These are phyloP conservation scores for Sclerotinia nivalis DNA, from an alignment of 2,329 filamentous ascomycete genomes.

Conservation along the genomic window DNA sequence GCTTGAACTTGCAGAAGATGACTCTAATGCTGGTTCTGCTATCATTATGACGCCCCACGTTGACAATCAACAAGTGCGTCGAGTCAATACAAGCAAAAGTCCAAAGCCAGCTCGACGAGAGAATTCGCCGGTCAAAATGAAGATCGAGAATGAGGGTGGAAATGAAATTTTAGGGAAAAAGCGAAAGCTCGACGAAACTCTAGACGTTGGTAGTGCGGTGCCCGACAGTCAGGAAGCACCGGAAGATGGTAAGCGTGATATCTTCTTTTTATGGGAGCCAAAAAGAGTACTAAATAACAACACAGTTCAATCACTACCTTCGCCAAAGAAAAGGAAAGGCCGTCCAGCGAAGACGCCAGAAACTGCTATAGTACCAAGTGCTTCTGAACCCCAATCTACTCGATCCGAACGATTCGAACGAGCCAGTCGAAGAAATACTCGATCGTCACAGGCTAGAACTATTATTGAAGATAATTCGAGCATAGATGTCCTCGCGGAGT, in stretches of 20 bases:
- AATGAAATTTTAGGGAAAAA: constrained; percentile 25
- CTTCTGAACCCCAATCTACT: neutral
- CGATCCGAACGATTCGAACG: neutral
- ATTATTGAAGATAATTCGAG: constrained; percentile 21
- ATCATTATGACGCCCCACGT: constrained; percentile 34
- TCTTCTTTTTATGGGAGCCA: neutral
- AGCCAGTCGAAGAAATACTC: constrained; percentile 1
- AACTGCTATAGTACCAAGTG: neutral
- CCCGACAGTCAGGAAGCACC: constrained; percentile 33
- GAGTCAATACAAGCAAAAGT: neutral
- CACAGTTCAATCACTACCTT: constrained; percentile 7
- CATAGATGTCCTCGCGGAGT: neutral
- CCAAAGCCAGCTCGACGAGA: neutral
- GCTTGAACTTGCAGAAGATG: constrained; percentile 22
- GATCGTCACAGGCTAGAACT: constrained; percentile 17
- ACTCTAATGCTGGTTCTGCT: constrained; percentile 28
- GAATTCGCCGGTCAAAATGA: neutral
- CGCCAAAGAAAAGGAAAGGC: constrained; percentile 28
- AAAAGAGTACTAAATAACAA: neutral
- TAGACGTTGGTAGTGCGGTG: constrained; percentile 27
- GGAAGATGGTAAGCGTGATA: constrained; percentile 20
- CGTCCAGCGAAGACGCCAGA: constrained; percentile 21
- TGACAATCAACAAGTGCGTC: neutral
- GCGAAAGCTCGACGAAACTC: constrained; percentile 30
- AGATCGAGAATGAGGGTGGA: neutral